Evolutionary conservation across 352 stramenopile species (phyloP).

Genomic region (Phytophthora pistaciae): DNA sequence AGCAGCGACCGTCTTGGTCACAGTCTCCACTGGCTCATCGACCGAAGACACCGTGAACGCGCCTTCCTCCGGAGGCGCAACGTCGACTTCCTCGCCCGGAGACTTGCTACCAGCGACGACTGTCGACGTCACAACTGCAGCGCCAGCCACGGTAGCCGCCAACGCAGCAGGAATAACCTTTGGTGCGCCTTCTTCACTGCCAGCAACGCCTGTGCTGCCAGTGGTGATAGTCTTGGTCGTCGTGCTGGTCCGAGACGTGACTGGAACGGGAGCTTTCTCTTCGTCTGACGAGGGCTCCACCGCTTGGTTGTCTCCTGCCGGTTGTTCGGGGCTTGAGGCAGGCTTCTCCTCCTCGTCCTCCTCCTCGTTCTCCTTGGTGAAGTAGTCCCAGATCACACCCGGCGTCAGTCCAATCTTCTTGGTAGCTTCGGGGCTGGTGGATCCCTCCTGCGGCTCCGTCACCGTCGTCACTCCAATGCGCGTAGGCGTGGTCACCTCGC

Average conservation of each 20-base stretch:
- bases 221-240: neutral
- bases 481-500: neutral
- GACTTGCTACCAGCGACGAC: neutral
- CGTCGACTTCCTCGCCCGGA: neutral
- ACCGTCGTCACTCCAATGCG: neutral
- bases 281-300: neutral
- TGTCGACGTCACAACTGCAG: slow-evolving; percentile 1
- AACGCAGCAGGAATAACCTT: neutral
- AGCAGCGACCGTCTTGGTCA: neutral
- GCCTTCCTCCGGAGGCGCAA: slow-evolving; percentile 2
- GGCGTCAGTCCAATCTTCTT: slow-evolving; percentile 11
- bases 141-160: slow-evolving; percentile 3
- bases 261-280: slow-evolving; percentile 5
- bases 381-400: slow-evolving; percentile 18
- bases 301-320: neutral
- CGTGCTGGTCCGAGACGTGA: neutral
- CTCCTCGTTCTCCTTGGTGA: slow-evolving; percentile 1
- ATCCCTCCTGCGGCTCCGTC: slow-evolving; percentile 13
- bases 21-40: slow-evolving; percentile 3
- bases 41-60: slow-evolving; percentile 1
- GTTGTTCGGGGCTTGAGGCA: neutral
- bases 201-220: neutral
- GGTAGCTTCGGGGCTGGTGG: neutral
- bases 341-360: neutral
- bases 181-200: neutral